Evolutionary conservation across 352 stramenopile species (phyloP), one percentile per base, ranked within the genome.

Genomic region (Aphanomyces astaci): DNA sequence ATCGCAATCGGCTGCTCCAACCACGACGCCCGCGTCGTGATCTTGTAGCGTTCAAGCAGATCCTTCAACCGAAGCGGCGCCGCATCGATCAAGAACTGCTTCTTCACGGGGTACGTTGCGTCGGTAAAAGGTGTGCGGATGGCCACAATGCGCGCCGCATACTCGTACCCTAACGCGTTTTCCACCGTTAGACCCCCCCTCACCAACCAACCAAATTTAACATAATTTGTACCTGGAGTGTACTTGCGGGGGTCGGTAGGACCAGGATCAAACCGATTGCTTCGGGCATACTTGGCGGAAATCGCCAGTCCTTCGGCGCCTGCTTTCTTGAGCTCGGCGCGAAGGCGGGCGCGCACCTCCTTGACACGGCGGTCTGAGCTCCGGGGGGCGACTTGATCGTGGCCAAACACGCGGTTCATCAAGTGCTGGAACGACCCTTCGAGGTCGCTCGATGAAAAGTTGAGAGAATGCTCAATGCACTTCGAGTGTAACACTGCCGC

Each of bases 341-440:
- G 76, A 25, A 89, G 43, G 46, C 74, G 73, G 3, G 74, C 67
- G 11, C 82, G 78, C 4, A 82, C 63, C 15, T 77, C 69, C 0
- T 72, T 77, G 62, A 77, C 66, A 33, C 77, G 75, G 10, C 78
- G 72, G 19, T 86, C 80, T 2, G 78, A 80, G 0, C 67, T 66
- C 19, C 39, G 56, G 13, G 25, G 33, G n/a, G 32, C 25, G 2
- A 74, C 66, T 9, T 73, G 71, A 36, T 84, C 71, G 36, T 90
- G 82, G 1, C 45, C 33, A 39, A 87, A 90, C 32, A 88, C 78
- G 0, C 73, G 74, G 57, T 90, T 90, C 0, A 90, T 72, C 40
- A 90, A 65, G 2, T 81, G 73, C 46, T 89, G 80, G 39, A 89
- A 90, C 36, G 79, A 89, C 9, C 79, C 80, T 65, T 90, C 80